Conservation (phyloP, 805 yeast species). For the Priceomyces medius region DNA sequence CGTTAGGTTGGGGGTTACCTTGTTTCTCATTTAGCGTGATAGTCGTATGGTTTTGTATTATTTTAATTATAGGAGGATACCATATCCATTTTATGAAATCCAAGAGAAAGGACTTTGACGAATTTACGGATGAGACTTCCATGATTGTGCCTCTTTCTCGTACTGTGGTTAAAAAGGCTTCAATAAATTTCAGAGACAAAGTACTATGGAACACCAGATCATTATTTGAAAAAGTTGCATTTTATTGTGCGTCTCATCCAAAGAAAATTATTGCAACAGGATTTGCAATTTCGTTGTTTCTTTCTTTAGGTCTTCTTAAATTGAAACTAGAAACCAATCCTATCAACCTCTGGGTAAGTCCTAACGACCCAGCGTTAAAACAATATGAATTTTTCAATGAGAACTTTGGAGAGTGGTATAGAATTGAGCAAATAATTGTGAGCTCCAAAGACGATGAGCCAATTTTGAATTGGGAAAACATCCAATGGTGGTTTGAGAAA, state of each 20-base stretch:
- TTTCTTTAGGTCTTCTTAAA: slow-evolving; percentile 52
- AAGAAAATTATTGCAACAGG: slow-evolving; percentile 23
- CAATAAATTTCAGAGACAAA: background rate
- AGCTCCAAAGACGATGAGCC: slow-evolving; percentile 56
- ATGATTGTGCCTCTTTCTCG: slow-evolving; percentile 14
- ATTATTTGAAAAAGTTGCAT: slow-evolving; percentile 52
- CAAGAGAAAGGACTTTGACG: slow-evolving; percentile 8
- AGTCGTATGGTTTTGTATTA: slow-evolving; percentile 42
- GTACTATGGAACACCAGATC: slow-evolving; percentile 16
- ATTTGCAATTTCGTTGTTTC: slow-evolving; percentile 34
- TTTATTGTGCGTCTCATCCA: slow-evolving; percentile 63
- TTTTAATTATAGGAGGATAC: slow-evolving; percentile 43
- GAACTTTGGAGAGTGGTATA: slow-evolving; percentile 87
- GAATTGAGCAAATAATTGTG: slow-evolving; percentile 81
- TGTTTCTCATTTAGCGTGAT: slow-evolving; percentile 71
- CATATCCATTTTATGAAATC: slow-evolving; percentile 28
- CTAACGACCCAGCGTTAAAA: slow-evolving; percentile 63
- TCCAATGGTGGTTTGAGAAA: slow-evolving; percentile 87
- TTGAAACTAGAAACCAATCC: slow-evolving; percentile 76
- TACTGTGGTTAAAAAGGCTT: slow-evolving; percentile 8
- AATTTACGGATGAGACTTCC: slow-evolving; percentile 14
- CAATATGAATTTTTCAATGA: slow-evolving; percentile 72
- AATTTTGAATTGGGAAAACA: slow-evolving; percentile 59
- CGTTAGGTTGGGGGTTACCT: slow-evolving; percentile 60
- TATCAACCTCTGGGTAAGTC: slow-evolving; percentile 85